Evolutionary conservation across 1,139 yeast genomes (phyloP).

Genomic region (Geotrichum australiense): DNA sequence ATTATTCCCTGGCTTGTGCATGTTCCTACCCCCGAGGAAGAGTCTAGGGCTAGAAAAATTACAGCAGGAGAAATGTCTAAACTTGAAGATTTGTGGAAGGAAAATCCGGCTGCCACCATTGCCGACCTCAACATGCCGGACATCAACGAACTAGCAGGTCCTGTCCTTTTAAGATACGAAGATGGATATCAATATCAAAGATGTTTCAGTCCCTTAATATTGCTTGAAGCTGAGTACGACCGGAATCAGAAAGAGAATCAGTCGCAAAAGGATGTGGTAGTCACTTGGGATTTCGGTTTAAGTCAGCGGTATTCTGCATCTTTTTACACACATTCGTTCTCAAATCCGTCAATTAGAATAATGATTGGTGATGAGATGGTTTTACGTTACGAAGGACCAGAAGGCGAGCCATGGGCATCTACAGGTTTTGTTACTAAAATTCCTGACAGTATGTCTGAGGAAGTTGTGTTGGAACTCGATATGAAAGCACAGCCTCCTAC

Average conservation of each 20-base stretch:
- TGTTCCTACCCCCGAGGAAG: constrained; percentile 59
- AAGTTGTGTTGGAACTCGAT: constrained; percentile 64
- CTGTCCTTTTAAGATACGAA: constrained; percentile 66
- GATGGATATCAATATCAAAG: constrained; percentile 86
- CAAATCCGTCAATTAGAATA: constrained; percentile 59
- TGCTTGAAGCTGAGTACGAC: constrained; percentile 77
- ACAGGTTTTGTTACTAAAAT: constrained; percentile 64
- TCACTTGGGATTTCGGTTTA: constrained; percentile 67
- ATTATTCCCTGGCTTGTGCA: constrained; percentile 78
- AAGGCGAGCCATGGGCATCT: constrained; percentile 52
- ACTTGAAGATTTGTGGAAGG: constrained; percentile 78
- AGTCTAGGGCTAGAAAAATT: constrained; percentile 47
- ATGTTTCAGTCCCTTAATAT: constrained; percentile 76
- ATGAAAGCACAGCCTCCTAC: constrained; percentile 48
- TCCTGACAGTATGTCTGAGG: constrained; percentile 64
- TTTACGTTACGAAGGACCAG: constrained; percentile 35
- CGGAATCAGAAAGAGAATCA: constrained; percentile 69
- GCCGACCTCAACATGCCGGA: constrained; percentile 43
- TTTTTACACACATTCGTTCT: constrained; percentile 62
- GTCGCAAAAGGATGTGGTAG: constrained; percentile 65
- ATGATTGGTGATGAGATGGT: constrained; percentile 82
- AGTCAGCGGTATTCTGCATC: constrained; percentile 63
- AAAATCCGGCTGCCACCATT: constrained; percentile 60
- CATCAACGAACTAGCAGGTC: constrained; percentile 58
- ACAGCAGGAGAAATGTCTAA: constrained; percentile 61